Conservation (phyloP, 148 eudicot species). For the Chenopodium album region DNA sequence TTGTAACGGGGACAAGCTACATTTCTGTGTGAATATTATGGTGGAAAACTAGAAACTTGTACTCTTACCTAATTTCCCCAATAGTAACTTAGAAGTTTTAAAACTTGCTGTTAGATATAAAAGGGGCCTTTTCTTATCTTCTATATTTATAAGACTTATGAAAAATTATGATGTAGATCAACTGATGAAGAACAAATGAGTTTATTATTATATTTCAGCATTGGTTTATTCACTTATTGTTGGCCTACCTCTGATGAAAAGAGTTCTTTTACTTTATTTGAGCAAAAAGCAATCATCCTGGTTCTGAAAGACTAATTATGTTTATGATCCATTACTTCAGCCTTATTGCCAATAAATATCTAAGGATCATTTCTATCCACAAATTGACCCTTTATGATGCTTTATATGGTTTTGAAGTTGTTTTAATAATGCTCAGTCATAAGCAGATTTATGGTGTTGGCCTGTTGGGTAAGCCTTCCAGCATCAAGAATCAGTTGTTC, state of each 20-base stretch:
- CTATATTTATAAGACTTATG: neutral
- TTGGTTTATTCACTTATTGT: neutral
- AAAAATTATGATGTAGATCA: neutral
- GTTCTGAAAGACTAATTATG: neutral
- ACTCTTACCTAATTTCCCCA: neutral
- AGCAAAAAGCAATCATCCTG: neutral
- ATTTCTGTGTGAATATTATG: neutral
- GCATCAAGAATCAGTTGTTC: no score
- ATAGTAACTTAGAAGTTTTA: neutral
- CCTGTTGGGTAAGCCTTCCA: neutral
- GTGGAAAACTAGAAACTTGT: neutral
- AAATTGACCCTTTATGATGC: neutral
- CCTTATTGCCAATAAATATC: neutral
- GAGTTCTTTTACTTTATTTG: neutral
- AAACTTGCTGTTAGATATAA: neutral
- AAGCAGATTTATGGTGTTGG: neutral
- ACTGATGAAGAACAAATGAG: neutral
- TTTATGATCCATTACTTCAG: neutral
- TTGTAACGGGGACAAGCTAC: no score
- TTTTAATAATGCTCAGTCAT: neutral
- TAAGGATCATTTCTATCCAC: neutral
- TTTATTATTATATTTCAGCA: neutral
- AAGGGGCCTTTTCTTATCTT: neutral
- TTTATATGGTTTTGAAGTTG: neutral
- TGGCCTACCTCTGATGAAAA: neutral